Percentiles rank a stretch among this genome's conserved stretches.
These are phyloP conservation scores for Rosa hybrid DNA, from an alignment of 331 rosid species.

Conservation along the genomic window DNA sequence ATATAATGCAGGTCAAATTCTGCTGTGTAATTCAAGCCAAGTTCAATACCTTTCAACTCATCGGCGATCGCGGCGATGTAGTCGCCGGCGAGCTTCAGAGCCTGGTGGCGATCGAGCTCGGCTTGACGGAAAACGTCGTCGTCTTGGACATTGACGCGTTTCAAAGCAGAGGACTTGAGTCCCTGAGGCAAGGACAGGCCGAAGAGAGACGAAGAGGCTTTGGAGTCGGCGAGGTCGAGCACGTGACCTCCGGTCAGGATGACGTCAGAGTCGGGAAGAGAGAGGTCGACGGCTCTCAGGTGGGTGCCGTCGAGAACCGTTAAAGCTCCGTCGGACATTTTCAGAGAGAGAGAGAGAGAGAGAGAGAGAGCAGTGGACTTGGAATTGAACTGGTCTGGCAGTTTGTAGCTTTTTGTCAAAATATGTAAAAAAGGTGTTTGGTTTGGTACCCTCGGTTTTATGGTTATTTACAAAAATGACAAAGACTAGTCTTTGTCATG, in stretches of 20 bases:
- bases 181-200: constrained; percentile 60
- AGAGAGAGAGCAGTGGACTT: neutral
- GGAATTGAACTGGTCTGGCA: neutral
- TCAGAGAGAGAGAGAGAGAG: constrained; percentile 17
- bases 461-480: neutral
- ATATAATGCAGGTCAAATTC: neutral
- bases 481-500: too few species aligned
- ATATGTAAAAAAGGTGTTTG: neutral
- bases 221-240: constrained; percentile 68
- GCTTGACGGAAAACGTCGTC: constrained; percentile 36
- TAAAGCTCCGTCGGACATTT: constrained; percentile 74
- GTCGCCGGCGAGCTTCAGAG: constrained; percentile 44
- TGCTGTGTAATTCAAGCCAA: neutral
- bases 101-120: constrained; percentile 41
- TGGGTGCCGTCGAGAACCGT: constrained; percentile 70
- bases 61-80: constrained; percentile 81
- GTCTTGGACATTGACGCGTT: constrained; percentile 40
- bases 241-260: constrained; percentile 55
- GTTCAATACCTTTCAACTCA: constrained; percentile 51
- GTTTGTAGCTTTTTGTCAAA: neutral
- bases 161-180: constrained; percentile 58
- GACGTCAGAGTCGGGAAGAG: constrained; percentile 31
- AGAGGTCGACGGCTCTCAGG: constrained; percentile 49
- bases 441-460: neutral
- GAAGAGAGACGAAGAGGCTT: constrained; percentile 52